Conservation (phyloP, 257 asterid genomes). For the Petrea volubilis region DNA sequence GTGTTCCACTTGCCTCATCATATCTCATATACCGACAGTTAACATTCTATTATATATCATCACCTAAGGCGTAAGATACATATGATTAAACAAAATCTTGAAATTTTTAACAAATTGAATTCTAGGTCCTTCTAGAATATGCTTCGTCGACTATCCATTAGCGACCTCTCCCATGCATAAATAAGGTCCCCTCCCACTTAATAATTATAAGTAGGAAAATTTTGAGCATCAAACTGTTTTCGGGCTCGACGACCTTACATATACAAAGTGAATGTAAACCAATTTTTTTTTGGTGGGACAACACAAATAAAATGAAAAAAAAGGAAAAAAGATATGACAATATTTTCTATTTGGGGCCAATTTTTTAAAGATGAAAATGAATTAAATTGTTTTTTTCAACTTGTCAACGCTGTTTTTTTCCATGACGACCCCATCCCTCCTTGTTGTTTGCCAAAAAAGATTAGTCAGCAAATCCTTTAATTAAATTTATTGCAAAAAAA, state of each 20-base stretch:
- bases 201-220: neutral
- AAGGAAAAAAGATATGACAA: neutral
- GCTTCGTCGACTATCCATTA: neutral
- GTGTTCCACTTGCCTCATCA: neutral
- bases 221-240: neutral
- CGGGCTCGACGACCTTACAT: neutral
- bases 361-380: slow-evolving; percentile 30
- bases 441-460: neutral
- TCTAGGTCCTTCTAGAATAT: slow-evolving; percentile 17
- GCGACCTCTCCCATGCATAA: neutral
- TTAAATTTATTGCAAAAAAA: neutral
- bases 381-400: neutral
- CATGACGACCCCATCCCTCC: slow-evolving; percentile 8
- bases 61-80: neutral
- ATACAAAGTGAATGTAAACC: slow-evolving; percentile 28
- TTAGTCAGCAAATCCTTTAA: neutral
- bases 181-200: slow-evolving; percentile 14
- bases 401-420: slow-evolving; percentile 28
- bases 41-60: slow-evolving; percentile 9
- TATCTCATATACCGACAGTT: neutral
- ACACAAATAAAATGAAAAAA: neutral
- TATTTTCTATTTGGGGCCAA: slow-evolving; percentile 25
- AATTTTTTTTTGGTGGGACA: slow-evolving; percentile 19
- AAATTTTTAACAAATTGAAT: neutral
- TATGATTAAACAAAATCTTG: neutral